These are phyloP conservation scores for Gynandropsis gynandra DNA, from an alignment of 345 rosid genomes.

Conservation along the genomic window DNA sequence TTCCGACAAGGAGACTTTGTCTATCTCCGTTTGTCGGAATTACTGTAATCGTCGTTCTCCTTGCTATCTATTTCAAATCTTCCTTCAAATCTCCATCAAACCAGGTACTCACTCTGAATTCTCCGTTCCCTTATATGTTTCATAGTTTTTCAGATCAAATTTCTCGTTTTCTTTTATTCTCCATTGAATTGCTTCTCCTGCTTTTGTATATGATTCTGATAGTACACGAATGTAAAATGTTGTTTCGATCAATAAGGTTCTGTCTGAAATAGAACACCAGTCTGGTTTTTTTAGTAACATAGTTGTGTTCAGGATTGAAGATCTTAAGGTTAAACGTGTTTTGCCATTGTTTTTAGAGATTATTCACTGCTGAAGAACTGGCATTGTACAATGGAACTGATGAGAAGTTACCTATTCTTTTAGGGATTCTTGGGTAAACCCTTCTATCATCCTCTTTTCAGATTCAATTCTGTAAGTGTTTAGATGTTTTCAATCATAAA, in stretches of 20 bases:
- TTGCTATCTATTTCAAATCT: conserved; percentile 42
- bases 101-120: conserved; percentile 30
- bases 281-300: not conserved
- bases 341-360: conserved; percentile 32
- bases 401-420: conserved; percentile 53
- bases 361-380: conserved; percentile 65
- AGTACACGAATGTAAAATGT: not conserved
- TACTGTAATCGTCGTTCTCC: conserved; percentile 35
- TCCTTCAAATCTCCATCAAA: conserved; percentile 28
- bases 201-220: not conserved
- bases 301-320: not conserved
- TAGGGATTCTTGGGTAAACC: conserved; percentile 80
- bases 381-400: conserved; percentile 75
- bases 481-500: not conserved
- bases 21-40: conserved; percentile 36
- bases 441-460: conserved; percentile 3
- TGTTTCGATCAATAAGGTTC: not conserved
- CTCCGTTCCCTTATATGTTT: not conserved
- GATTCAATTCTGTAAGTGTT: not conserved
- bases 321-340: not conserved
- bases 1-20: conserved; percentile 21
- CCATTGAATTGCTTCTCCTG: not conserved
- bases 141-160: not conserved
- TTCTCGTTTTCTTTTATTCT: not conserved
- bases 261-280: conserved; percentile 1